A percentile compares a stretch with the other conserved stretches of the same genome.
These are phyloP conservation scores for Begonia loranthoides DNA, from an alignment of 306 rosid genomes.

Conservation along the genomic window DNA sequence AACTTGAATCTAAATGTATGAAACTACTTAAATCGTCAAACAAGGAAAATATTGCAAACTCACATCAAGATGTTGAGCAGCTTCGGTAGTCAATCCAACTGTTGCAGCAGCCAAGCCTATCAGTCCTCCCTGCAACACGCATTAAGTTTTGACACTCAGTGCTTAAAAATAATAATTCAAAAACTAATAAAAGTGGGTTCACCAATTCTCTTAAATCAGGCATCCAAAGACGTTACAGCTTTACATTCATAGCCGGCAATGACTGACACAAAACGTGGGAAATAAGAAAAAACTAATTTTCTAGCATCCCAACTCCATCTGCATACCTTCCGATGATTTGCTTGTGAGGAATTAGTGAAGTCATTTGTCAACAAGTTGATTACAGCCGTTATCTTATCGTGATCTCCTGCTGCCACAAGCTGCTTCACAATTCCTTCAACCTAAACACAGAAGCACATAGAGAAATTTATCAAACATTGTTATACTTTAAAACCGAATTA, in stretches of 20 bases:
- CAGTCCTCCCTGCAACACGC: constrained; percentile 68
- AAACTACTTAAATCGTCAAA: too few relatives aligned
- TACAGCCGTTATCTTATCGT: constrained; percentile 71
- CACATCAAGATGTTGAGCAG: constrained; percentile 98
- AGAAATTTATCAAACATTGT: neutral
- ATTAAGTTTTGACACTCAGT: too few relatives aligned
- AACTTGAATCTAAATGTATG: too few relatives aligned
- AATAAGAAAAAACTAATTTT: neutral
- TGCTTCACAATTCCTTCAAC: constrained; percentile 93
- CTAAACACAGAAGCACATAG: constrained; percentile 24
- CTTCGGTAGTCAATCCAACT: constrained; percentile 81
- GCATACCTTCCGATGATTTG: constrained; percentile 88
- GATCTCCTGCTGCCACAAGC: constrained; percentile 64
- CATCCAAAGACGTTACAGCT: too few relatives aligned
- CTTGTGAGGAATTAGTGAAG: constrained; percentile 65
- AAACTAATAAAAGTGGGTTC: too few relatives aligned
- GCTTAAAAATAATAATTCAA: too few relatives aligned
- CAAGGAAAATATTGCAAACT: constrained; percentile 4
- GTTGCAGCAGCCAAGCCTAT: constrained; percentile 97
- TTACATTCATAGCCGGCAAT: too few relatives aligned
- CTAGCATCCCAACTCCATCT: constrained; percentile 2
- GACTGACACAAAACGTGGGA: neutral
- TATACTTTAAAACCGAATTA: constrained; percentile 8
- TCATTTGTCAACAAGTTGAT: constrained; percentile 66
- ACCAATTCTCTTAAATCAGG: too few relatives aligned